These are phyloP conservation scores for Entamoeba dispar DNA, from an alignment of 208 protist genomes.

Conservation along the genomic window DNA sequence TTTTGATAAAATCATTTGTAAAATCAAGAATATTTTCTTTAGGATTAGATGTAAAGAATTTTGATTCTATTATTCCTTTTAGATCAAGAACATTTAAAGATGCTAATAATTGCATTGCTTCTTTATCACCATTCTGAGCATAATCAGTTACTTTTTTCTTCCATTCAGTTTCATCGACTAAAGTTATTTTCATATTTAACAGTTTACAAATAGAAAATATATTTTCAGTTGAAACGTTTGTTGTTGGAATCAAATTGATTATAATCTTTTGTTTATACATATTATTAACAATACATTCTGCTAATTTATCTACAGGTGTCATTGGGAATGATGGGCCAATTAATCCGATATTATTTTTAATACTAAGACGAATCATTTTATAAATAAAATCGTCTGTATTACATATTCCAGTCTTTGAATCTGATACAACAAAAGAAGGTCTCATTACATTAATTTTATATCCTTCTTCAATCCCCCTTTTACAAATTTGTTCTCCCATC, in stretches of 20 bases:
- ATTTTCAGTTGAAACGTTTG: not conserved
- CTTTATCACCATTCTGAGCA: not conserved
- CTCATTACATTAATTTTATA: not conserved
- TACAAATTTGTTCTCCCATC: not conserved
- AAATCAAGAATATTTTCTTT: not conserved
- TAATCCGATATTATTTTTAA: not conserved
- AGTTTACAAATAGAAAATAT: not conserved
- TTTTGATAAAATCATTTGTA: not conserved
- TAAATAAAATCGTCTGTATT: not conserved
- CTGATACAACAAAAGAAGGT: not conserved
- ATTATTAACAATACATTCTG: not conserved
- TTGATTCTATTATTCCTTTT: not conserved
- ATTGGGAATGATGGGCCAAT: not conserved
- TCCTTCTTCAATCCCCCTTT: not conserved
- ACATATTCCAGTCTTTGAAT: not conserved
- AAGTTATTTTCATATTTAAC: not conserved
- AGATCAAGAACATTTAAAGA: not conserved
- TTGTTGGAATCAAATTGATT: not conserved
- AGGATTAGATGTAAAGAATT: not conserved
- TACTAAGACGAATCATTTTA: not conserved
- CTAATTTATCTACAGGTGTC: not conserved
- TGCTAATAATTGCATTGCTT: not conserved
- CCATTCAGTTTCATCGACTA: not conserved
- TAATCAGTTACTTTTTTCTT: not conserved
- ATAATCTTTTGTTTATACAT: not conserved